Base-by-base conservation (phyloP, 2,329 filamentous ascomycete species). In the Phaeomoniella chlamydospora region DNA sequence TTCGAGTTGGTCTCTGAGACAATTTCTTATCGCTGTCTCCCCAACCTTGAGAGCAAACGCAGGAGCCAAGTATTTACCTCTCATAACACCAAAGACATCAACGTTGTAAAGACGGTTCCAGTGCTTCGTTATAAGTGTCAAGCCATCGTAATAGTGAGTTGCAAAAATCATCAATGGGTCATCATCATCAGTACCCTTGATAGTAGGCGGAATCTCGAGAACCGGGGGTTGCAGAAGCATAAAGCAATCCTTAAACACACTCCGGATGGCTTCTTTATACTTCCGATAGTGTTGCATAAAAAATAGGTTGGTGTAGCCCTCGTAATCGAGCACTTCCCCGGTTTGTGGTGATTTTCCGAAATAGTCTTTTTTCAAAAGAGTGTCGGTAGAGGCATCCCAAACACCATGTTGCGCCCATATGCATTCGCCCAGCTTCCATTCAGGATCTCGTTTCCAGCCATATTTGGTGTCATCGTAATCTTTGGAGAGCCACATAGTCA, bases 31-130 rank as follows among this genome's bases (percentile, higher is more conserved):
- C 0, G 90, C 88, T 2, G 77, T 82, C 62, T 96, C 88, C 33
- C 90, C 90, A 33, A 98, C 67, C 51, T 87, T 90, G 54, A 98
- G 80, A 3, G 85, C 90, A 52, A 98, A 88, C 1, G 84, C 84
- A 10, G 90, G 90, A 15, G 80, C 81, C 45, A 82, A 67, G 51
- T 98, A 98, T 44, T 79, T 80, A 10, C 90, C 90, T 32, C 90
- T 79, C 31, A 98, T 65, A 11, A 98, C 74, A 2, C 90, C 90
- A 35, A 98, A 76, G 3, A 98, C 84, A 53, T 98, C 90, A 5
- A 98, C 81, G 47, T 98, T 98, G 81, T 90, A 98, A 12, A 80
- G 77, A 29, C 87, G 80, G 53, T 96, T 98, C 90, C 90, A 98
- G 56, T 94, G 93, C 61, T 98, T 98, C 10, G 85, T 96, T 71